phyloP scores from a whole-genome alignment of 164 flowering plant genomes.

The Litsea cubeba region DNA sequence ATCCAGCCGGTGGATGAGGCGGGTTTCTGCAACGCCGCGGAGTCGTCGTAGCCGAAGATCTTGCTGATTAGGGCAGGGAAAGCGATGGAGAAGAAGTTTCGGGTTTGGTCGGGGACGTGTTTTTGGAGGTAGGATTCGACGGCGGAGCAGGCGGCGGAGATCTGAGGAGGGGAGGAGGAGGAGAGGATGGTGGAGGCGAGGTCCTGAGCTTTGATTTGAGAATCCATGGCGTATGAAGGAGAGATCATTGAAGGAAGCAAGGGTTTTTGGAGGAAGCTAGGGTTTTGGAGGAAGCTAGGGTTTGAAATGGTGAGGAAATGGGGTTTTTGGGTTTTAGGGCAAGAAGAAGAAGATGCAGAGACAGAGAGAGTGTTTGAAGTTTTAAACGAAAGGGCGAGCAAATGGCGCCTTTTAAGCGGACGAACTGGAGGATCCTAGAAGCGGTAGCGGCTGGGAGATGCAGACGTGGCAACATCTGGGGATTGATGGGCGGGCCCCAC shows the following conservation, averaged over 20 bases:
- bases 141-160: conserved; percentile 51
- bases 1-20: conserved; percentile 49
- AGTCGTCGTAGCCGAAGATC: conserved; percentile 63
- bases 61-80: conserved; percentile 73
- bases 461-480: conserved; percentile 4
- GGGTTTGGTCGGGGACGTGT: conserved; percentile 58
- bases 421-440: background rate
- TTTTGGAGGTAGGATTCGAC: conserved; percentile 55
- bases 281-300: too few relatives aligned
- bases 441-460: background rate
- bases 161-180: conserved; percentile 47
- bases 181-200: conserved; percentile 49
- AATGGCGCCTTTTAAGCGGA: conserved; percentile 45
- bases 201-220: conserved; percentile 54
- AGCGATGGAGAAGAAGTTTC: conserved; percentile 73
- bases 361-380: conserved; percentile 11
- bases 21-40: conserved; percentile 16
- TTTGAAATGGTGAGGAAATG: conserved; percentile 1
- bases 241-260: conserved; percentile 28
- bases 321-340: too few relatives aligned
- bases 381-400: conserved; percentile 31
- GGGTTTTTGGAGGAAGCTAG: background rate
- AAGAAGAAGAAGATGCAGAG: background rate
- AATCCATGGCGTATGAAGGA: conserved; percentile 59
- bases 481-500: background rate